phyloP scores from a whole-genome alignment of 1,284 basidiomycete species.

The Neotropicomus parvogracilis region DNA sequence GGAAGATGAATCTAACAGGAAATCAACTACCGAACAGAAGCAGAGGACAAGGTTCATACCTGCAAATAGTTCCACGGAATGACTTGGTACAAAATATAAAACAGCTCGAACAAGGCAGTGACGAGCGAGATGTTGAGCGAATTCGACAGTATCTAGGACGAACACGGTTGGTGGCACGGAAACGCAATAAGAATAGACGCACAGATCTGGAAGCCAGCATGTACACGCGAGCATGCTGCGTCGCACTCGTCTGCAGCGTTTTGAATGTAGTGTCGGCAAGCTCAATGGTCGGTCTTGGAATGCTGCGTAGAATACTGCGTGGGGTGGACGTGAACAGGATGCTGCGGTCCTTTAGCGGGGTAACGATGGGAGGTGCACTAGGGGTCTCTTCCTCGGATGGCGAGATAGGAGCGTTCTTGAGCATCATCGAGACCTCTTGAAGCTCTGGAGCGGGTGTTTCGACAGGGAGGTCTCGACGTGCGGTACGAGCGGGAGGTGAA shows the following conservation, averaged over 20 bases:
- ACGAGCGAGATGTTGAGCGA: conserved; percentile 51
- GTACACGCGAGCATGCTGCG: conserved; percentile 20
- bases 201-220: conserved; percentile 44
- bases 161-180: conserved; percentile 8
- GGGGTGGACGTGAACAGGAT: conserved; percentile 27
- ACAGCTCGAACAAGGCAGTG: conserved; percentile 44
- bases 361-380: conserved; percentile 24
- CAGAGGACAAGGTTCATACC: conserved; percentile 29
- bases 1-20: conserved; percentile 18
- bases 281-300: conserved; percentile 23
- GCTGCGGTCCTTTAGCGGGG: conserved; percentile 21
- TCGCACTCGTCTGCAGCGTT: conserved; percentile 24
- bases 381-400: conserved; percentile 35
- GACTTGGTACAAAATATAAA: conserved; percentile 43
- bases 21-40: conserved; percentile 14
- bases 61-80: conserved; percentile 45
- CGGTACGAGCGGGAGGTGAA: conserved; percentile 24
- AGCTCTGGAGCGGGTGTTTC: conserved; percentile 44
- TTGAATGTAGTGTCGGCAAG: conserved; percentile 36
- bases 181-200: conserved; percentile 17
- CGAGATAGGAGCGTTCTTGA: conserved; percentile 42
- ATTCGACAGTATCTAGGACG: conserved; percentile 49
- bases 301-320: conserved; percentile 26
- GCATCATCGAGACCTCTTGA: conserved; percentile 47
- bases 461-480: conserved; percentile 38